Conservation (phyloP, 208 protist species). For the Porcisia hertigi region DNA sequence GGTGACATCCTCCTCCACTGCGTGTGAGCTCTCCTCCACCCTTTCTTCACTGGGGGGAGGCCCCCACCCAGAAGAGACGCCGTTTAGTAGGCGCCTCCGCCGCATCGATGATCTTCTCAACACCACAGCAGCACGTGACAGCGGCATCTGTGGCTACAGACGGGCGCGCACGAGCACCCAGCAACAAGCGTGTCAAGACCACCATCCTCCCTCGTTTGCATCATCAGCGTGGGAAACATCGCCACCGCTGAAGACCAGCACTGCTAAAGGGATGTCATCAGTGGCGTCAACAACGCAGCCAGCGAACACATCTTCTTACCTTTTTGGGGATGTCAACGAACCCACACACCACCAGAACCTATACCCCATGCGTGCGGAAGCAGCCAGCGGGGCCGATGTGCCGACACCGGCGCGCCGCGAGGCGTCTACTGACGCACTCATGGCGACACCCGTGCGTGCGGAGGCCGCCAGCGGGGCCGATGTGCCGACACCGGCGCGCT, state of each 20-base stretch:
- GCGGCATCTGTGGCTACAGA: not conserved
- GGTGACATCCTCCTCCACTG: not conserved
- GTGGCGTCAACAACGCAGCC: not conserved
- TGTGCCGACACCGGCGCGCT: not conserved
- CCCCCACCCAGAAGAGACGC: not conserved
- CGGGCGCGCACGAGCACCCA: not conserved
- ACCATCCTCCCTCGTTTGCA: not conserved
- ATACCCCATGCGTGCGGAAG: not conserved
- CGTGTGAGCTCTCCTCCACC: not conserved
- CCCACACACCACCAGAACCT: not conserved
- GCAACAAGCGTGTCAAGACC: not conserved
- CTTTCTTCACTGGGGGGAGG: slow-evolving; percentile 5
- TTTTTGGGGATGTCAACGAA: not conserved
- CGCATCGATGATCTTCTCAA: not conserved
- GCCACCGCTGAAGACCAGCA: not conserved
- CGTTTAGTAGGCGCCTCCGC: not conserved
- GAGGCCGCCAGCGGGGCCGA: not conserved
- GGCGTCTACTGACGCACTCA: not conserved
- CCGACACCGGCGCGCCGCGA: not conserved
- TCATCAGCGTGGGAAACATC: not conserved
- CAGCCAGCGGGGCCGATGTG: not conserved
- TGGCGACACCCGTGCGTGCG: not conserved
- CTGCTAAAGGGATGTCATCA: not conserved
- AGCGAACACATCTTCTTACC: not conserved
- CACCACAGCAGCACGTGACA: not conserved